Base-by-base conservation (phyloP, 1,284 basidiomycete genomes). In the Stygiomarasmius scandens region DNA sequence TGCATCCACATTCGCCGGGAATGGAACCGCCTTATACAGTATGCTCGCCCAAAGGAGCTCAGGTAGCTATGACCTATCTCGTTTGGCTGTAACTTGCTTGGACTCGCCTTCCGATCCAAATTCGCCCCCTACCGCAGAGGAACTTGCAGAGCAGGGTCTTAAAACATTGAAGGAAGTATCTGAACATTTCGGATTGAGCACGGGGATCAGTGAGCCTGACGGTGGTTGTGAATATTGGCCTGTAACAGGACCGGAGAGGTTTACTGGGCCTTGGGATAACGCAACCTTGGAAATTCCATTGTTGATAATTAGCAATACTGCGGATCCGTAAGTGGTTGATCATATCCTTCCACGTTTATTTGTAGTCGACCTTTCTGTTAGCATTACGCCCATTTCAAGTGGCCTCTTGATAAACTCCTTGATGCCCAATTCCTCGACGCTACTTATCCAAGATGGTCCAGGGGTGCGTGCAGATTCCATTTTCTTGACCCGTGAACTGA, bases 151-250 rank as follows among this genome's bases (percentile, higher is more conserved):
- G 2, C 60, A 64, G 44, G 54, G 61, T n/a, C 11, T 67, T 16
- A 52, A 48, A n/a, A 58, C 62, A 3, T 51, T 66, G 45, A 29
- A 44, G 10, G 56, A 59, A 22, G 60, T 65, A 12, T 66, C 64
- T 10, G 55, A 47, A n/a, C 65, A 66, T 52, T 68, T 68, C 46
- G 66, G 64, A 2, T 48, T 58, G 23, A 66, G 65, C 36, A 57
- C 60, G 14, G 58, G 55, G 0, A 44, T 66, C 0, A 61, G 58
- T 9, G 65, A 68, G 53, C 66, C 64, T 2, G 65, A 66, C 50
- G 64, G 65, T 12, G 66, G 65, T 22, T 68, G 66, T 45, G 60
- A 64, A 53, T 68, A 62, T 36, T 66, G 66, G 66, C 61, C 63
- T 48, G 61, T 58, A 19, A 41, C 50, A 11, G 58, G 64, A 2